phyloP scores from a whole-genome alignment of 1,284 basidiomycete genomes.

The Laetiporus sulphureus region DNA sequence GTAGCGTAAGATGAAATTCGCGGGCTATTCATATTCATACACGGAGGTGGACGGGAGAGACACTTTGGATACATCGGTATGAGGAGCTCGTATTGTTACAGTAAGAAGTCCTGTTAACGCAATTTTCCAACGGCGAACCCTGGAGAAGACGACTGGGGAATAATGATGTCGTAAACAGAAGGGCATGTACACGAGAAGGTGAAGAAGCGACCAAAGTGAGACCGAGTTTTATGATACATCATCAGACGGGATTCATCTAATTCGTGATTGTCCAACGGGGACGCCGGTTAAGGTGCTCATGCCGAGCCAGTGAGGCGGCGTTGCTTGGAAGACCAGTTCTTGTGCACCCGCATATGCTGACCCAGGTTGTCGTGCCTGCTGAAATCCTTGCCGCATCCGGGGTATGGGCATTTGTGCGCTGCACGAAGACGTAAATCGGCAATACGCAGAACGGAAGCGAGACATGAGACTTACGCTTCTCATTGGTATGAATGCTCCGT shows the following conservation, averaged over 20 bases:
- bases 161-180: slow-evolving; percentile 11
- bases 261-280: neutral
- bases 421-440: slow-evolving; percentile 13
- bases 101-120: neutral
- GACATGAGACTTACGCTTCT: slow-evolving; percentile 56
- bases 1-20: too few relatives aligned
- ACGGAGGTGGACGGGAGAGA: too few relatives aligned
- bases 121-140: slow-evolving; percentile 2
- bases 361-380: slow-evolving; percentile 82
- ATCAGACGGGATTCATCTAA: neutral
- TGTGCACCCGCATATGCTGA: slow-evolving; percentile 74
- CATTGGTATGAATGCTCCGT: slow-evolving; percentile 73
- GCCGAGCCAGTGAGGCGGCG: slow-evolving; percentile 11
- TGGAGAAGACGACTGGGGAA: slow-evolving; percentile 10
- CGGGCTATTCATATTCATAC: too few relatives aligned
- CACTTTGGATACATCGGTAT: neutral
- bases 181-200: slow-evolving; percentile 5
- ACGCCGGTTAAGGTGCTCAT: slow-evolving; percentile 8
- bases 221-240: neutral
- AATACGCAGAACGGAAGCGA: slow-evolving; percentile 2
- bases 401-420: slow-evolving; percentile 75
- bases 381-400: slow-evolving; percentile 77
- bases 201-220: neutral
- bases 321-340: slow-evolving; percentile 35
- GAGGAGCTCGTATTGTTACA: slow-evolving; percentile 6